Conservation (phyloP, 495 filamentous ascomycete genomes). For the Neurospora sp. region DNA sequence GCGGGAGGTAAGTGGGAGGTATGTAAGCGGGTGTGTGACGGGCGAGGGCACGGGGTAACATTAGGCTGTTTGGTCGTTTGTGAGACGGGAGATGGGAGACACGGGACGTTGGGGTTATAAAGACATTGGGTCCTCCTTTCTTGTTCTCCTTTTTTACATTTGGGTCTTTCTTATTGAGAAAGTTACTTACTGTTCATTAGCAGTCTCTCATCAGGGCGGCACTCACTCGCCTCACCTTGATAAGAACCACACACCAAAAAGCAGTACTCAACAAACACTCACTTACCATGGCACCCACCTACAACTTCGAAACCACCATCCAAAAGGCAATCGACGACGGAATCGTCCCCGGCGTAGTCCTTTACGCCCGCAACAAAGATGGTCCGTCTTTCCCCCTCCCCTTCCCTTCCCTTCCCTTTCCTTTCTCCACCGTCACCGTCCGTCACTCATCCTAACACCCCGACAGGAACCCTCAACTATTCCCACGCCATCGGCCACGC, state of each 20-base stretch:
- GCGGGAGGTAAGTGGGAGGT: neutral
- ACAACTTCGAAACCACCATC: constrained; percentile 13
- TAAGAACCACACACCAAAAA: neutral
- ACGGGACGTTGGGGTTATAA: neutral
- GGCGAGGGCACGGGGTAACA: neutral
- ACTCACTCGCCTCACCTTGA: neutral
- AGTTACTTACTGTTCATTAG: neutral
- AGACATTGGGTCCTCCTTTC: neutral
- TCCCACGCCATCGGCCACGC: constrained; percentile 8
- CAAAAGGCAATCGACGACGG: constrained; percentile 13
- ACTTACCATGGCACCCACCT: neutral
- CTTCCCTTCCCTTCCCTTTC: neutral
- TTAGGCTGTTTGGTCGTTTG: neutral
- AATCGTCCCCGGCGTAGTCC: constrained; percentile 16
- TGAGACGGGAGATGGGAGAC: neutral
- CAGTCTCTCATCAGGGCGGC: neutral
- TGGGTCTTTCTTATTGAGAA: neutral
- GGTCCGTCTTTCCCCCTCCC: constrained; percentile 6
- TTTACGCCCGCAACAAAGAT: constrained; percentile 16
- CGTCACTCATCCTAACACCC: neutral
- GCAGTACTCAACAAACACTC: neutral
- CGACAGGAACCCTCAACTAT: constrained; percentile 19
- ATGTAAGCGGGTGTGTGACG: neutral
- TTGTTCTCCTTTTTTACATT: neutral
- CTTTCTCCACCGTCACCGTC: neutral